Evolutionary conservation across 2,329 filamentous ascomycete genomes (phyloP), one percentile per base, ranked within the genome.

Genomic region (Geosmithia putterillii): DNA sequence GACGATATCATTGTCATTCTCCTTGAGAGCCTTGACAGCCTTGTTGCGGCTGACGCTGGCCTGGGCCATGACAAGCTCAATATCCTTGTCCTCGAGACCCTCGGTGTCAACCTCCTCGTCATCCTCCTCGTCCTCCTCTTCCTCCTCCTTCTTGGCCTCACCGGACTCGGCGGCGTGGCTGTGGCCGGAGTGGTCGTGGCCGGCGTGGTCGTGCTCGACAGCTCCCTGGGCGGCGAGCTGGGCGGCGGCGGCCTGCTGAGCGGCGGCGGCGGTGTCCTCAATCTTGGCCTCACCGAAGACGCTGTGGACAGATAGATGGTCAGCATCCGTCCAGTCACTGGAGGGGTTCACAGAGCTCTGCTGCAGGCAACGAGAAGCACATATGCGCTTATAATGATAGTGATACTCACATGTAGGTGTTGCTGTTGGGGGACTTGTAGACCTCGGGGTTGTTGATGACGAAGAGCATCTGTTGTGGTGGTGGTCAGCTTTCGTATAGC

Each of bases 241-340:
- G 71, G 94, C 86, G 57, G 90, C 90, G 57, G 92, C 92, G 55
- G 86, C 87, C 59, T 90, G 86, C 75, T 96, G 92, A 59, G 90
- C 90, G 64, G 90, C 86, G 58, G 92, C 94, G 83, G 96, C 98
- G 61, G 96, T 78, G 70, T 98, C 94, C 80, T 98, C 92, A 54
- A 98, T 96, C 86, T 98, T 98, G 64, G 94, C 92, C 78, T 98
- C 94, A 67, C 92, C 92, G 65, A 98, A 98, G 69, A 96, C 94
- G 71, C 90, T 95, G 56, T 12, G 10, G 10, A 12, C 10, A 12
- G 10, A 32, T 9, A 32, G 28, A 32, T 7, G 10, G 28, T 32
- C 28, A 32, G 28, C 28, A n/a, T n/a, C n/a, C n/a, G n/a, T n/a
- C n/a, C n/a, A n/a, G n/a, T n/a, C n/a, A n/a, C n/a, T n/a, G n/a